Conservation (phyloP, 208 protist genomes). For the Strigomonas culicis region DNA sequence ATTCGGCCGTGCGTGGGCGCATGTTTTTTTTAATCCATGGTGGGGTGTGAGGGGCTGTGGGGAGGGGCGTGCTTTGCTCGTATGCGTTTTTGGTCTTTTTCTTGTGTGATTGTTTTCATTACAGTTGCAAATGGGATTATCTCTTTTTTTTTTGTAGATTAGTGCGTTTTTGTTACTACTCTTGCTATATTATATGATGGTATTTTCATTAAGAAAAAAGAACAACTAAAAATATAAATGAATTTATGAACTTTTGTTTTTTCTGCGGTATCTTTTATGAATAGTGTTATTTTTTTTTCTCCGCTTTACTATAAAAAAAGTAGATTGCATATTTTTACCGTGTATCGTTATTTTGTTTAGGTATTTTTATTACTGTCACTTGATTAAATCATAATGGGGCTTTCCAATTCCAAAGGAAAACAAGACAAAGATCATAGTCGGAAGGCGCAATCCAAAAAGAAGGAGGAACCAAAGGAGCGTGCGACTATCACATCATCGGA, state of each 20-base stretch:
- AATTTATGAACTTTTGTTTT: not conserved
- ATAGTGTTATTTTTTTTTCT: not conserved
- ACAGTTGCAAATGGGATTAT: not conserved
- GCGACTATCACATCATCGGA: conserved; percentile 56
- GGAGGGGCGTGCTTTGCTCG: too few relatives aligned
- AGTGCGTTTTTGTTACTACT: not conserved
- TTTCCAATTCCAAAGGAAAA: too few relatives aligned
- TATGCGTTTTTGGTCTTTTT: too few relatives aligned
- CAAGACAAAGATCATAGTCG: too few relatives aligned
- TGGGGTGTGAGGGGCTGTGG: too few relatives aligned
- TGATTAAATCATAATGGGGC: too few relatives aligned
- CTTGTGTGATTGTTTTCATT: too few relatives aligned
- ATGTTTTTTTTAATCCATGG: too few relatives aligned
- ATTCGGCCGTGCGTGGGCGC: too few relatives aligned
- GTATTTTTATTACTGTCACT: not conserved
- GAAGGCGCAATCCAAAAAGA: too few relatives aligned
- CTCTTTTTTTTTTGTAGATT: not conserved
- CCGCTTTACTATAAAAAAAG: not conserved
- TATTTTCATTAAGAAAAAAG: not conserved
- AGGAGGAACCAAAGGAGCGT: conserved; percentile 6
- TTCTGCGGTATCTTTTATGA: not conserved
- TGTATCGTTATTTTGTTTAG: not conserved
- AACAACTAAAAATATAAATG: not conserved
- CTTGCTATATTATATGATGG: not conserved
- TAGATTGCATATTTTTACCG: not conserved